phyloP scores from a whole-genome alignment of 192 early-diverging fungal genomes.

The Backusella westeae region DNA sequence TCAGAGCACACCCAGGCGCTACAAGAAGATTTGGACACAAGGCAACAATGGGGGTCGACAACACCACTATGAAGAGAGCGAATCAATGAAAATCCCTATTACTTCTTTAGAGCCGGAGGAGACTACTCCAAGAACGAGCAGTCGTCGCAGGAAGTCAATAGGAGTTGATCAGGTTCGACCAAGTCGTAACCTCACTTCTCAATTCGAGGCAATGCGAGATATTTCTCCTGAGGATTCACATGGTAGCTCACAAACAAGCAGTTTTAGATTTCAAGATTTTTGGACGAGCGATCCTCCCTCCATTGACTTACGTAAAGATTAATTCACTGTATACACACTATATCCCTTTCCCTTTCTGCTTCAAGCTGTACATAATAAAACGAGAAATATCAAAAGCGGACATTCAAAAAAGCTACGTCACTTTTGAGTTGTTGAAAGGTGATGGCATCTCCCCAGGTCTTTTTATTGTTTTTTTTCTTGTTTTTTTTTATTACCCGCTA shows the following conservation, averaged over 20 bases:
- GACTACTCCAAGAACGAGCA: background rate
- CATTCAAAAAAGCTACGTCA: background rate
- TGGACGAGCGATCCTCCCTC: background rate
- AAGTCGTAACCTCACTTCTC: background rate
- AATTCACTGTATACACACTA: background rate
- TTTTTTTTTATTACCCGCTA: slow-evolving; percentile 17
- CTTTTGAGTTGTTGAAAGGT: background rate
- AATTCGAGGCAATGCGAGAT: background rate
- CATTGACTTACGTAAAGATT: background rate
- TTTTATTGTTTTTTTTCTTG: slow-evolving; percentile 10
- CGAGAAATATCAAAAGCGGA: background rate
- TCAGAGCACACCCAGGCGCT: background rate
- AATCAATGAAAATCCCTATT: background rate
- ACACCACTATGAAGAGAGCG: background rate
- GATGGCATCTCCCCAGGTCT: background rate
- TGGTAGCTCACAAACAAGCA: background rate
- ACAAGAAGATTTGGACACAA: background rate
- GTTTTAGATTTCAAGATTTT: background rate
- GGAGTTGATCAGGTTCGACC: background rate
- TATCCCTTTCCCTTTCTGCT: background rate
- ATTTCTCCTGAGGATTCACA: background rate
- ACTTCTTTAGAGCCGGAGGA: background rate
- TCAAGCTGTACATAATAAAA: background rate
- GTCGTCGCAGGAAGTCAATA: background rate
- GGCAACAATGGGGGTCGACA: background rate